phyloP scores from a whole-genome alignment of 192 early-diverging fungal species.

The Oehlia diaphana region DNA sequence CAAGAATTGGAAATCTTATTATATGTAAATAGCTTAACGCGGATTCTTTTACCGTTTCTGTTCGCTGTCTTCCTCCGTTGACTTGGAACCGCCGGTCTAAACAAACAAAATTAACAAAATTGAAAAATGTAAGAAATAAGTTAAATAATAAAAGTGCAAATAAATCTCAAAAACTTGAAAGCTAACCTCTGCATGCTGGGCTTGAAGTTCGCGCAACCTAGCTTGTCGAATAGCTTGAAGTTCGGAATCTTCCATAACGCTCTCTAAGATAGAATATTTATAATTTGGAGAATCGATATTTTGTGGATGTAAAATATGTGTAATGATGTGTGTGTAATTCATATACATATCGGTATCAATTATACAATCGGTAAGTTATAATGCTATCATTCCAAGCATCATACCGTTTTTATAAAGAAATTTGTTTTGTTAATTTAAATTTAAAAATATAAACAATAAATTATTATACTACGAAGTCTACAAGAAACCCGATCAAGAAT shows the following conservation, averaged over 20 bases:
- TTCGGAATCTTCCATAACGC: slow-evolving; percentile 25
- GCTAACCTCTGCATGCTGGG: not conserved
- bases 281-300: no score
- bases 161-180: not conserved
- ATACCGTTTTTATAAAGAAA: not conserved
- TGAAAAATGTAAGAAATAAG: not conserved
- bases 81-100: not conserved
- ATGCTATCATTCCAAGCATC: not conserved
- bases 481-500: not conserved
- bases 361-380: not conserved
- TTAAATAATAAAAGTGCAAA: not conserved
- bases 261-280: no score
- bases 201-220: slow-evolving; percentile 28
- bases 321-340: not conserved
- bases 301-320: not conserved
- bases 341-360: not conserved
- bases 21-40: not conserved
- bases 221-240: slow-evolving; percentile 30
- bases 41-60: slow-evolving; percentile 25
- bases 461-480: no score
- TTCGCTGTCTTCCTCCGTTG: slow-evolving; percentile 17
- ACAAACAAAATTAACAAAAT: not conserved
- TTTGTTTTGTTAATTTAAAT: not conserved
- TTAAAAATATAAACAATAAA: no score
- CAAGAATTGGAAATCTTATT: not conserved